Percentiles rank a stretch among this genome's conserved stretches.
These are phyloP conservation scores for Escovopsis sp. DNA, from an alignment of 2,329 filamentous ascomycete genomes.

Conservation along the genomic window DNA sequence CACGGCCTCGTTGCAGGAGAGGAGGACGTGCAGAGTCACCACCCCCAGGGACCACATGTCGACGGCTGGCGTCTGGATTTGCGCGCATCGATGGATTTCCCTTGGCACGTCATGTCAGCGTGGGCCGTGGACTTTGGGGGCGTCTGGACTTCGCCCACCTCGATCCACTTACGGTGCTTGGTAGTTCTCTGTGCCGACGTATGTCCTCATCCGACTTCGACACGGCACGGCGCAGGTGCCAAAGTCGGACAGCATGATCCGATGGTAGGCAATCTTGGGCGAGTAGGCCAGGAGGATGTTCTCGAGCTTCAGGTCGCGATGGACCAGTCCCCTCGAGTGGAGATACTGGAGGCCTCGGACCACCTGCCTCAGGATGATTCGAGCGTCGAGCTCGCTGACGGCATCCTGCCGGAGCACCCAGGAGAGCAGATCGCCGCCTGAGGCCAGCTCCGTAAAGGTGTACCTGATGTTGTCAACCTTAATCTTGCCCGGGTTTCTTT, in stretches of 20 bases:
- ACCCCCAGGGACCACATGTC: slow-evolving; percentile 41
- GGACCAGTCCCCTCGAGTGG: slow-evolving; percentile 33
- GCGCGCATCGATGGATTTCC: slow-evolving; percentile 18
- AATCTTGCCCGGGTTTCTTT: not conserved
- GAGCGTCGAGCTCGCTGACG: slow-evolving; percentile 26
- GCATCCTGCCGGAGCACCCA: slow-evolving; percentile 23
- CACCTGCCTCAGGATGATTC: slow-evolving; percentile 33
- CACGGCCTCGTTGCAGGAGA: slow-evolving; percentile 10
- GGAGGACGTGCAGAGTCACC: slow-evolving; percentile 24
- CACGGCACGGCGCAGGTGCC: slow-evolving; percentile 30
- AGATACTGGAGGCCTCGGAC: slow-evolving; percentile 31
- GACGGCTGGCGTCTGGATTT: slow-evolving; percentile 22
- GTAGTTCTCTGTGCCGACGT: slow-evolving; percentile 31
- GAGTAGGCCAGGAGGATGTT: slow-evolving; percentile 36
- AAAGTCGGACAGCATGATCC: slow-evolving; percentile 38
- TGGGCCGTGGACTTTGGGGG: not conserved
- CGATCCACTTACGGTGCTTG: slow-evolving; percentile 31
- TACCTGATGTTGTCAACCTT: slow-evolving; percentile 22
- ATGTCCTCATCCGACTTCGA: slow-evolving; percentile 27
- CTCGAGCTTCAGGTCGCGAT: slow-evolving; percentile 40
- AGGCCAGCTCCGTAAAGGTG: slow-evolving; percentile 42
- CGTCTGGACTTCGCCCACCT: not conserved
- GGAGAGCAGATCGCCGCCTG: slow-evolving; percentile 39
- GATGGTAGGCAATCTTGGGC: slow-evolving; percentile 25
- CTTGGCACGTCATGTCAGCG: slow-evolving; percentile 14